These are phyloP conservation scores for Auricularia auricula-judae DNA, from an alignment of 768 basidiomycete genomes.

Conservation along the genomic window DNA sequence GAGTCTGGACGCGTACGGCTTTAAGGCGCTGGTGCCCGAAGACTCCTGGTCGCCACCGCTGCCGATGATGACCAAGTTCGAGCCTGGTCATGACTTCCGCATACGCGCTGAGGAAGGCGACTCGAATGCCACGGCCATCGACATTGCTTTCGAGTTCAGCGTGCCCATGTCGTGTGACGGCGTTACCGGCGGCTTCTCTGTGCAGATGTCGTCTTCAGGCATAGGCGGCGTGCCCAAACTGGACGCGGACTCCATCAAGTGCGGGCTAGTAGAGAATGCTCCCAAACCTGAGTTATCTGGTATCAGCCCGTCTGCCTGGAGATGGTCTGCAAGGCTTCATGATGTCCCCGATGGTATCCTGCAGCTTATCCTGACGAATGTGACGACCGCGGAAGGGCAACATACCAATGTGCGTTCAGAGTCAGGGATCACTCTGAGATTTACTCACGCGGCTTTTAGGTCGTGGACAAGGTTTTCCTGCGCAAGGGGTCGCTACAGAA, in stretches of 20 bases:
- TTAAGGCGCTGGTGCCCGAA: constrained; percentile 68
- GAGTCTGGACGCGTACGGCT: constrained; percentile 63
- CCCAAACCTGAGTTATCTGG: constrained; percentile 41
- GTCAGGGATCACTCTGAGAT: constrained; percentile 1
- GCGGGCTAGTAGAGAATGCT: constrained; percentile 37
- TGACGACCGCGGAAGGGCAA: constrained; percentile 28
- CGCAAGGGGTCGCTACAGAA: constrained; percentile 70
- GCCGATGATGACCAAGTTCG: constrained; percentile 68
- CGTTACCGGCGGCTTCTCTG: constrained; percentile 49
- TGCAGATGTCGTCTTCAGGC: constrained; percentile 63
- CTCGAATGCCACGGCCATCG: constrained; percentile 43
- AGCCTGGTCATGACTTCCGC: constrained; percentile 80
- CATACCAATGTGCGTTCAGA: constrained; percentile 41
- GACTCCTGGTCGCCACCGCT: constrained; percentile 57
- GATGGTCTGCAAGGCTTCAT: constrained; percentile 62
- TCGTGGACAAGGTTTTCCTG: constrained; percentile 65
- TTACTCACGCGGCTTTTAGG: constrained; percentile 23
- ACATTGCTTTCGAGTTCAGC: constrained; percentile 74
- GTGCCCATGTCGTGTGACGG: constrained; percentile 60
- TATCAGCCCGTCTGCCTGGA: constrained; percentile 47
- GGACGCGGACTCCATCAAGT: constrained; percentile 30
- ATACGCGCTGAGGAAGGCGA: constrained; percentile 36
- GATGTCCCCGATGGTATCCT: constrained; percentile 79
- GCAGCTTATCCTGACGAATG: constrained; percentile 54
- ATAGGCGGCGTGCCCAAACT: constrained; percentile 47